Evolutionary conservation across 805 yeast genomes (phyloP).

Genomic region (Ogataea kodamae): DNA sequence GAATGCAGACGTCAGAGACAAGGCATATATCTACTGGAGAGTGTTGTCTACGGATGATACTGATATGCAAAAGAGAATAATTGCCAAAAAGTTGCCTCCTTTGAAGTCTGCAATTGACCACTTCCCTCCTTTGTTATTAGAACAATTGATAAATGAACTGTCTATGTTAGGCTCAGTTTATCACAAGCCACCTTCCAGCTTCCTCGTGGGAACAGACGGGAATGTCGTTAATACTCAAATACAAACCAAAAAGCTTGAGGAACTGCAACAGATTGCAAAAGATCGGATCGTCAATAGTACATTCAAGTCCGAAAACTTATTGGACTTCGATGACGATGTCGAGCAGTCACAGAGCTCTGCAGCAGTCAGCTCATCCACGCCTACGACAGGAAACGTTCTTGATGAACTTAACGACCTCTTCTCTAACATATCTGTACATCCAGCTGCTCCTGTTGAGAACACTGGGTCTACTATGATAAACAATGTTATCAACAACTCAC

Average conservation of each 20-base stretch:
- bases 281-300: conserved; percentile 61
- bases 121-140: conserved; percentile 65
- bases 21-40: conserved; percentile 80
- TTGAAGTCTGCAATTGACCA: conserved; percentile 68
- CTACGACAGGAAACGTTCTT: conserved; percentile 42
- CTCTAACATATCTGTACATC: conserved; percentile 27
- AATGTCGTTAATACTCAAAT: conserved; percentile 24
- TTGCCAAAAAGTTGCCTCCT: conserved; percentile 63
- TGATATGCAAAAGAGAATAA: conserved; percentile 47
- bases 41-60: conserved; percentile 48
- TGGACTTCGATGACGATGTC: conserved; percentile 78
- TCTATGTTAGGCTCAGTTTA: conserved; percentile 86
- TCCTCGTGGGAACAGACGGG: conserved; percentile 35
- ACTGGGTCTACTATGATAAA: conserved; percentile 5
- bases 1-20: conserved; percentile 75
- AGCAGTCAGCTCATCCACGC: conserved; percentile 19
- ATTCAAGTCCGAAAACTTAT: conserved; percentile 70
- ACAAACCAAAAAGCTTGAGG: conserved; percentile 63
- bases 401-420: conserved; percentile 77
- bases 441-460: conserved; percentile 1
- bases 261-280: conserved; percentile 71
- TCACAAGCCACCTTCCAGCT: conserved; percentile 73
- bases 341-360: conserved; percentile 14
- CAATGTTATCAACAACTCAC: conserved; percentile 10
- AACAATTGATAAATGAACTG: conserved; percentile 67